Conservation (phyloP, 257 asterid genomes). For the Lithospermum erythrorhizon region DNA sequence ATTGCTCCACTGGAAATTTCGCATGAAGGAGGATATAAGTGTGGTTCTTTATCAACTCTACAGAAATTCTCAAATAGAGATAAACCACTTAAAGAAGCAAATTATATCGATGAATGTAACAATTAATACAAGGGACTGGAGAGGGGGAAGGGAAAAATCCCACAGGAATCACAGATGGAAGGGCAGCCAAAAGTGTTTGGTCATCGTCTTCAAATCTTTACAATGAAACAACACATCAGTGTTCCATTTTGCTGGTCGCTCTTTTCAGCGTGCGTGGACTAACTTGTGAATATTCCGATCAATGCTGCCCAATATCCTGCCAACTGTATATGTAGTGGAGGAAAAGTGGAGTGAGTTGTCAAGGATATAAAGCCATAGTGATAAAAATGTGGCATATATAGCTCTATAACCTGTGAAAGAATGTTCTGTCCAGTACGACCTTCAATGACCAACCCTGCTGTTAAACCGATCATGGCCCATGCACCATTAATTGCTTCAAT, state of each 20-base stretch:
- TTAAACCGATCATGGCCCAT: conserved; percentile 98
- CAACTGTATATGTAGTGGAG: conserved; percentile 33
- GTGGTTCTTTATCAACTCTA: not conserved
- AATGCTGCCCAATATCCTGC: conserved; percentile 62
- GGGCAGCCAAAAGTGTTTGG: not conserved
- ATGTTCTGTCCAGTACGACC: conserved; percentile 70
- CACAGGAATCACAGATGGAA: not conserved
- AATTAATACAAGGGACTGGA: no score
- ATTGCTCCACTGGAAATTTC: not conserved
- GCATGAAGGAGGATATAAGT: not conserved
- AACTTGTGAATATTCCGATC: conserved; percentile 35
- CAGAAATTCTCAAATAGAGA: not conserved
- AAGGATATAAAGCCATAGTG: not conserved
- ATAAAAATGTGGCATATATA: not conserved
- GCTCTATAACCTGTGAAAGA: conserved; percentile 46
- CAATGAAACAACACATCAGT: not conserved
- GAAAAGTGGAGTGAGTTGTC: conserved; percentile 2
- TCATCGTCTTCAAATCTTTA: not conserved
- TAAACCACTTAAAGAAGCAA: not conserved
- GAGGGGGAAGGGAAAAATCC: no score
- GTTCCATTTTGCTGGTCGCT: not conserved
- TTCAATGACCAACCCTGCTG: conserved; percentile 74
- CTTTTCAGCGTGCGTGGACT: conserved; percentile 1
- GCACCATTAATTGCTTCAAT: conserved; percentile 93
- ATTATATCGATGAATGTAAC: no score